Percentiles rank a stretch among this genome's conserved stretches.
Conservation (phyloP, 1,139 yeast species). For the Ogataea hybrid region DNA sequence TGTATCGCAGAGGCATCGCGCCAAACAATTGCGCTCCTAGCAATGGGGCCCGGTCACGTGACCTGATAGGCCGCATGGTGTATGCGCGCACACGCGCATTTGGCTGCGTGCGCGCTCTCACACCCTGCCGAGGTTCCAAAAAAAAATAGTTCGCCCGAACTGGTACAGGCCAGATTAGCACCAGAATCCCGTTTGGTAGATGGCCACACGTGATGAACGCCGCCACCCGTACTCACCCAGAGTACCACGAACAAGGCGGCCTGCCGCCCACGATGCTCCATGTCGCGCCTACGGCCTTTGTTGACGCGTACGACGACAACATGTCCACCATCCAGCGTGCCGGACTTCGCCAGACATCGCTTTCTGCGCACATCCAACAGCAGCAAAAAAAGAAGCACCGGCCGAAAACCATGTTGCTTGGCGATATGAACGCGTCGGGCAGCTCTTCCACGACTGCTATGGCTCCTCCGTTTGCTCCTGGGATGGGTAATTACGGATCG, state of each 20-base stretch:
- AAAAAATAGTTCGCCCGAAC: too few relatives aligned
- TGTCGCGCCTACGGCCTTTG: constrained; percentile 3
- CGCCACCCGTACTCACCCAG: constrained; percentile 8
- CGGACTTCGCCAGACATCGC: constrained; percentile 20
- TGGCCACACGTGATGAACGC: constrained; percentile 12
- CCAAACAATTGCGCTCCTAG: too few relatives aligned
- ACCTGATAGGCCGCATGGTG: too few relatives aligned
- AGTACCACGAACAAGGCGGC: constrained; percentile 5
- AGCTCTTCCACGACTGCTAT: neutral
- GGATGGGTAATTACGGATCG: constrained; percentile 1
- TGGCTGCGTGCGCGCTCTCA: too few relatives aligned
- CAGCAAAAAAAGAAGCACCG: constrained; percentile 21
- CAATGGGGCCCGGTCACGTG: too few relatives aligned
- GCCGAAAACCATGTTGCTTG: constrained; percentile 17
- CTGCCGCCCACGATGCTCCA: neutral
- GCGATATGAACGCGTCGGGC: neutral
- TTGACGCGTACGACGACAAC: constrained; percentile 22
- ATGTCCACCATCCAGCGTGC: constrained; percentile 20
- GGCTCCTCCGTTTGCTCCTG: constrained; percentile 1
- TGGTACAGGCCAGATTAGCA: neutral
- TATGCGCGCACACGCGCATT: neutral
- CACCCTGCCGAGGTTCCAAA: too few relatives aligned
- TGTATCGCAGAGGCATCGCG: too few relatives aligned
- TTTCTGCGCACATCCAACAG: constrained; percentile 21
- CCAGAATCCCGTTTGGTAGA: neutral